phyloP scores from a whole-genome alignment of 179 eudicot genomes.

The Pouteria campechiana region DNA sequence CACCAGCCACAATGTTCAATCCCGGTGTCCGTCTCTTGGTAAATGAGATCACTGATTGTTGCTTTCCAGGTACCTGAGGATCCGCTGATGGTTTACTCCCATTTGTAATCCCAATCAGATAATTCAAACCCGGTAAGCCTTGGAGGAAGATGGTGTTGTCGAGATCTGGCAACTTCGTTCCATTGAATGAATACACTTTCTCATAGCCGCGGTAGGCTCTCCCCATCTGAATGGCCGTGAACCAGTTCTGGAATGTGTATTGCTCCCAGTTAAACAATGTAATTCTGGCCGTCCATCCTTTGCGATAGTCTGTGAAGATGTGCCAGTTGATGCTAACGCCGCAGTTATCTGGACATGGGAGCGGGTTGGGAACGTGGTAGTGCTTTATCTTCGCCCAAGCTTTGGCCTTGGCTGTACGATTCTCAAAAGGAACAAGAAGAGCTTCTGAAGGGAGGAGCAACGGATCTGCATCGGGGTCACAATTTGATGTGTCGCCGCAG shows the following conservation, averaged over 20 bases:
- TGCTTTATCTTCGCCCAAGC: constrained; percentile 61
- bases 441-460: constrained; percentile 61
- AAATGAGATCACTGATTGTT: constrained; percentile 70
- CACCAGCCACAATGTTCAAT: constrained; percentile 32
- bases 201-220: constrained; percentile 37
- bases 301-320: constrained; percentile 36
- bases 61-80: constrained; percentile 74
- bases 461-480: constrained; percentile 37
- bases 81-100: constrained; percentile 8
- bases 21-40: constrained; percentile 39
- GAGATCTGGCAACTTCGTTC: constrained; percentile 18
- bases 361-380: constrained; percentile 15
- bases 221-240: constrained; percentile 38
- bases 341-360: constrained; percentile 83
- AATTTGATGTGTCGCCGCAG: constrained; percentile 24
- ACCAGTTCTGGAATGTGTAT: constrained; percentile 43
- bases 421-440: constrained; percentile 65
- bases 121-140: constrained; percentile 45
- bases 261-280: constrained; percentile 72
- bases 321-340: constrained; percentile 84
- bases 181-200: constrained; percentile 56
- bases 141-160: constrained; percentile 50
- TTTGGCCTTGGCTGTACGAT: constrained; percentile 37
- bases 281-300: constrained; percentile 66
- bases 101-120: constrained; percentile 22